phyloP scores from a whole-genome alignment of 306 rosid genomes.

The Chamaecrista fasciculata region DNA sequence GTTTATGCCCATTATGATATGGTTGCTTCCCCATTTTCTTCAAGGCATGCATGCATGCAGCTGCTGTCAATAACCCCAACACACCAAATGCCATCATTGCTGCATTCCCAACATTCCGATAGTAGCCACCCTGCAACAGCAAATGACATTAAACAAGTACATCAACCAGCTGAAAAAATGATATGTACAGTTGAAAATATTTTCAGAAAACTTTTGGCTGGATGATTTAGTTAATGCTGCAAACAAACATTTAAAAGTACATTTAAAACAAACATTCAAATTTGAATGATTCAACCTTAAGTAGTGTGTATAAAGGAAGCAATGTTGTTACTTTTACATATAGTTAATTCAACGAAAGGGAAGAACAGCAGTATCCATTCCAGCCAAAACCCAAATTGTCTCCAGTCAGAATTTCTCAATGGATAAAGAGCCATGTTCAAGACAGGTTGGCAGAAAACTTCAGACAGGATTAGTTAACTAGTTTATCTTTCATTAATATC shows the following conservation, averaged over 20 bases:
- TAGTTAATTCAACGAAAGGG: conserved; percentile 12
- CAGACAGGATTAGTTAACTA: neutral
- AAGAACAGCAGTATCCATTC: conserved; percentile 12
- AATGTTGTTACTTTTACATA: neutral
- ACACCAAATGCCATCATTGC: conserved; percentile 52
- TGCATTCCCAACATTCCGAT: conserved; percentile 61
- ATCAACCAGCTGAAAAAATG: conserved; percentile 20
- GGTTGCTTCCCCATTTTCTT: conserved; percentile 71
- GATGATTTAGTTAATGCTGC: neutral
- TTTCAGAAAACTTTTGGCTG: neutral
- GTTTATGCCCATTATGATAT: conserved; percentile 53
- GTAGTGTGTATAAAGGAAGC: neutral
- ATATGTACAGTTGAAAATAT: neutral
- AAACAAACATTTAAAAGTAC: conserved; percentile 19
- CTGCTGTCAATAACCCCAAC: conserved; percentile 50
- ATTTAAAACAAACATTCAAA: conserved; percentile 15
- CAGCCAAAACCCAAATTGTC: neutral
- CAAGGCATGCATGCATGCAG: conserved; percentile 53
- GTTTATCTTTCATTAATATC: conserved; percentile 11
- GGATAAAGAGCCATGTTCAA: neutral
- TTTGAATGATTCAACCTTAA: conserved; percentile 13
- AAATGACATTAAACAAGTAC: conserved; percentile 2
- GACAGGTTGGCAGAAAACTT: conserved; percentile 1
- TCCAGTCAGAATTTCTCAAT: conserved; percentile 3
- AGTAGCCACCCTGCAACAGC: conserved; percentile 64